phyloP scores from a whole-genome alignment of 2,329 filamentous ascomycete genomes.

The Colletotrichum abscissum region DNA sequence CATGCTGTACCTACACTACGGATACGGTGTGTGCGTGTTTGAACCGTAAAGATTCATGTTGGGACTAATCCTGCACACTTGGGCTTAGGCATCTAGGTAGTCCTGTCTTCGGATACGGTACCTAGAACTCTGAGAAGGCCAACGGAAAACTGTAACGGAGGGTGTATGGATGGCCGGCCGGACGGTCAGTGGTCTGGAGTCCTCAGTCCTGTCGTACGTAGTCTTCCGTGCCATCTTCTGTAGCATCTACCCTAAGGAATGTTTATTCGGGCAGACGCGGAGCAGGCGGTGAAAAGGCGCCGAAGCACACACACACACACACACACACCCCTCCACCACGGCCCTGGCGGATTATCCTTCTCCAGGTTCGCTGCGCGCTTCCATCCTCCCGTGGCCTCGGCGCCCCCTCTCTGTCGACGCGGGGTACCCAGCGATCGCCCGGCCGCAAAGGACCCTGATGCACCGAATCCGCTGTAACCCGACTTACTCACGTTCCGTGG shows the following conservation, averaged over 20 bases:
- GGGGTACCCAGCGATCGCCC: constrained; percentile 28
- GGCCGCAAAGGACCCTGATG: constrained; percentile 34
- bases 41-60: constrained; percentile 8
- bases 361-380: constrained; percentile 15
- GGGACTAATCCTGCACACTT: background rate
- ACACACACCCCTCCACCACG: constrained; percentile 27
- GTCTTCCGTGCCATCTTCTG: no score
- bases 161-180: background rate
- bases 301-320: constrained; percentile 31
- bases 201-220: background rate
- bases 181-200: background rate
- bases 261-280: background rate
- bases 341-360: constrained; percentile 23
- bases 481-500: background rate
- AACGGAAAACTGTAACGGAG: constrained; percentile 9
- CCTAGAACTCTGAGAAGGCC: background rate
- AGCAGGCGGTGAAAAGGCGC: constrained; percentile 31
- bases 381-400: constrained; percentile 17
- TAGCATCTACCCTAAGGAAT: background rate
- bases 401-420: constrained; percentile 10
- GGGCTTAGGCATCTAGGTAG: background rate
- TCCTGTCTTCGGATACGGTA: constrained; percentile 1
- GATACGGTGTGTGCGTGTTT: background rate
- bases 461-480: constrained; percentile 19
- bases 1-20: background rate